Conservation (phyloP, 2,329 filamentous ascomycete genomes). For the Fusarium devonianum region DNA sequence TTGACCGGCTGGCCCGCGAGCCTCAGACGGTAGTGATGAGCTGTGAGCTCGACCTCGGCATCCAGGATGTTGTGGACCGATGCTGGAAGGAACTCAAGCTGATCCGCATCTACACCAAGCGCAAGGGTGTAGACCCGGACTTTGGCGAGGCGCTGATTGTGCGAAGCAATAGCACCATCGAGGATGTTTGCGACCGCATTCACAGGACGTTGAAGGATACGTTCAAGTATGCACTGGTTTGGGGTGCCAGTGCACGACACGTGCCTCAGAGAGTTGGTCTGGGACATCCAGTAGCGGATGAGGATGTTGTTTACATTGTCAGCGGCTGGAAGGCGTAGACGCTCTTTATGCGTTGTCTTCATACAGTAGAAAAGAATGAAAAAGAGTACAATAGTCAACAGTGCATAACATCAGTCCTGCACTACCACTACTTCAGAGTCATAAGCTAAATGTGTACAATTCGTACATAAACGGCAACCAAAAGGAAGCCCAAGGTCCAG, state of each 20-base stretch:
- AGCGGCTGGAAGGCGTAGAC: slow-evolving; percentile 67
- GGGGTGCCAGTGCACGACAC: slow-evolving; percentile 95
- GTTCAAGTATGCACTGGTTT: slow-evolving; percentile 98
- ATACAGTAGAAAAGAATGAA: no score
- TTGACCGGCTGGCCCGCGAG: slow-evolving; percentile 90
- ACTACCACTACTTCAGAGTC: slow-evolving; percentile 1
- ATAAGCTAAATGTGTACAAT: slow-evolving; percentile 33
- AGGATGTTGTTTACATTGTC: slow-evolving; percentile 73
- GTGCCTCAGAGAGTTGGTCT: slow-evolving; percentile 92
- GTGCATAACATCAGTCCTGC: no score
- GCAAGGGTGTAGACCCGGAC: slow-evolving; percentile 88
- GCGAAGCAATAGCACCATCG: slow-evolving; percentile 83
- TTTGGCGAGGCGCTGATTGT: slow-evolving; percentile 95
- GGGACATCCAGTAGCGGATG: slow-evolving; percentile 76
- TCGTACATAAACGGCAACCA: slow-evolving; percentile 30
- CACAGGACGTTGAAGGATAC: slow-evolving; percentile 96
- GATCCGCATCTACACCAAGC: slow-evolving; percentile 95
- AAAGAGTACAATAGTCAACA: no score
- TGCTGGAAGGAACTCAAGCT: slow-evolving; percentile 93
- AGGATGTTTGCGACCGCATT: slow-evolving; percentile 96
- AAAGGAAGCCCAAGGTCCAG: slow-evolving; percentile 32
- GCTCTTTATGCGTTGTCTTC: not conserved
- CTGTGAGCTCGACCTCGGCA: slow-evolving; percentile 92
- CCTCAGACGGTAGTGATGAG: slow-evolving; percentile 96
- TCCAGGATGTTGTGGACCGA: slow-evolving; percentile 90